Base-by-base conservation (phyloP, 1,284 basidiomycete species). In the Pseudozyma hubeiensis region DNA sequence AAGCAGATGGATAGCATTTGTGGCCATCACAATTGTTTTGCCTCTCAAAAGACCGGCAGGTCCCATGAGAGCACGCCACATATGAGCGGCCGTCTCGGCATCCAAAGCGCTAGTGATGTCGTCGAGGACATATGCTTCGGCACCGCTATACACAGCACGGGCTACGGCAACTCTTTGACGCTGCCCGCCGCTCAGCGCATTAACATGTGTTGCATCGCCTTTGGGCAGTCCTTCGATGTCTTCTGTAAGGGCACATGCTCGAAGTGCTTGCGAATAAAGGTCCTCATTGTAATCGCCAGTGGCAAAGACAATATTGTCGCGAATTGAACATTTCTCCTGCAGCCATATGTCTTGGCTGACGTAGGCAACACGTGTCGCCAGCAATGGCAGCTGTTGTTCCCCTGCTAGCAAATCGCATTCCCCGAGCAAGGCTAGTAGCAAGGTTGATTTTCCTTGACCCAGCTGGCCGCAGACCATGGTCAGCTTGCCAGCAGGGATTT, bases 51-150 rank as follows among this genome's bases (percentile, higher is more conserved):
- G 48, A 17, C 78, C 78, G 0, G 55, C 31, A 2, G 53, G 53
- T 1, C 68, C 74, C 61, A 80, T 67, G 3, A 80, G 59, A 24
- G 60, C 45, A 10, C 59, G 50, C 77, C 77, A 80, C 55, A 83
- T 58, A 50, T 88, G 87, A 40, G 91, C 89, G 61, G 88, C 90
- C 34, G 79, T 81, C 57, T 77, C 66, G 3, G 90, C 89, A 79
- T 93, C 92, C 2, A 93, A 90, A 4, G 81, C 80, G n/a, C 81
- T 75, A 13, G 82, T 77, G 35, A 84, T 78, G 55, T 84, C 82
- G 57, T 82, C 83, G 4, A 84, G 63, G 0, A 84, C 41, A n/a
- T 76, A 71, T 0, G 75, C 62, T 5, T 70, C 53, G 8, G 81
- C 78, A 29, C 69, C 75, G 35, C 76, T 77, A 59, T 84, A 84